These are phyloP conservation scores for Epichloe sp. DNA, from an alignment of 2,329 filamentous ascomycete species.

Conservation along the genomic window DNA sequence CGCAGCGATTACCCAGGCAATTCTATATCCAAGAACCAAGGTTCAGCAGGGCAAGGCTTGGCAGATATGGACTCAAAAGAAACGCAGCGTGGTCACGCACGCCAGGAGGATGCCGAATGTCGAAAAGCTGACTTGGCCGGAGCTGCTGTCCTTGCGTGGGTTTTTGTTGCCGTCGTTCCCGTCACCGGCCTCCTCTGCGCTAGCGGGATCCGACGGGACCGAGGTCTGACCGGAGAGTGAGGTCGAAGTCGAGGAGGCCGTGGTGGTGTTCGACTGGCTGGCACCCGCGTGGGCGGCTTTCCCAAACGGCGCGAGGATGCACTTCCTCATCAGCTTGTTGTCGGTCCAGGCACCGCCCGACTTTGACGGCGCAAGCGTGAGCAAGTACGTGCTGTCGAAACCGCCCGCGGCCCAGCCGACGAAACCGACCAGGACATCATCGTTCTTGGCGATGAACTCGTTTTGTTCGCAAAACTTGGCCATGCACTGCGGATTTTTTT, in stretches of 20 bases:
- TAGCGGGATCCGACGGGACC: neutral
- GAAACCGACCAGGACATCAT: conserved; percentile 33
- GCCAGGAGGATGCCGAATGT: neutral
- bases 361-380: conserved; percentile 27
- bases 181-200: neutral
- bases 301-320: conserved; percentile 24
- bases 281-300: neutral
- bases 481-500: conserved; percentile 21
- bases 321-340: conserved; percentile 29
- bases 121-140: neutral
- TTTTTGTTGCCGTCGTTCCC: neutral
- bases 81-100: neutral
- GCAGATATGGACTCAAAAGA: neutral
- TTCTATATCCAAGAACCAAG: neutral
- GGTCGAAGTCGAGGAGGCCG: neutral
- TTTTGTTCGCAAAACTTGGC: conserved; percentile 33
- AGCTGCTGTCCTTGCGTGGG: neutral
- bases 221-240: too few relatives aligned
- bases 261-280: neutral
- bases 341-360: conserved; percentile 18
- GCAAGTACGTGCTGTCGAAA: conserved; percentile 27
- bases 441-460: conserved; percentile 30
- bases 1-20: too few relatives aligned
- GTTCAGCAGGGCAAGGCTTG: too few relatives aligned
- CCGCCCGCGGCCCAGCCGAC: conserved; percentile 34